Percentiles rank a stretch among this genome's conserved stretches.
phyloP scores from a whole-genome alignment of 2,329 filamentous ascomycete genomes.

The Pyricularia sp. region DNA sequence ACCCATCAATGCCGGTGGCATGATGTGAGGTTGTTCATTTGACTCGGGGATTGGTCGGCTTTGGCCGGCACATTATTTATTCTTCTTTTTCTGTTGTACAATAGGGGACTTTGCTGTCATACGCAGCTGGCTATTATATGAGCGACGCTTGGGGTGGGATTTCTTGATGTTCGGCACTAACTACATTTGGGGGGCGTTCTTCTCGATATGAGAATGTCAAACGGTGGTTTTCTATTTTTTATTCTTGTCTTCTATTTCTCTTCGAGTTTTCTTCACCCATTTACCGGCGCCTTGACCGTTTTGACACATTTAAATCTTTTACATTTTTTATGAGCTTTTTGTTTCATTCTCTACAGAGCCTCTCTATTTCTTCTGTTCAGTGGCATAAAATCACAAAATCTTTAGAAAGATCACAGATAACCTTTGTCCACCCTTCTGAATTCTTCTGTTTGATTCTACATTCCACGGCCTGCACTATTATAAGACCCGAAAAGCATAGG shows the following conservation, averaged over 20 bases:
- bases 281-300: conserved; percentile 6
- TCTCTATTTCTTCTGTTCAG: background rate
- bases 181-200: conserved; percentile 2
- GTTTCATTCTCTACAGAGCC: background rate
- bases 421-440: background rate
- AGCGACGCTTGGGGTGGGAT: conserved; percentile 4
- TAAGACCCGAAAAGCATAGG: background rate
- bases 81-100: conserved; percentile 2
- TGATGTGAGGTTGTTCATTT: conserved; percentile 22
- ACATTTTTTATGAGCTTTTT: conserved; percentile 5
- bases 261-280: background rate
- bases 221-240: conserved; percentile 1
- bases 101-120: background rate
- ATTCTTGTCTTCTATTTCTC: background rate
- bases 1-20: conserved; percentile 27
- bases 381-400: background rate
- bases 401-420: background rate
- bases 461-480: background rate
- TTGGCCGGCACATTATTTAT: background rate
- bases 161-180: conserved; percentile 3
- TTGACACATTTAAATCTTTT: conserved; percentile 5
- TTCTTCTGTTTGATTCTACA: background rate
- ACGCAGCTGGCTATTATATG: background rate
- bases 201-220: background rate
- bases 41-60: no score